Percentiles rank a stretch among this genome's conserved stretches.
phyloP scores from a whole-genome alignment of 495 filamentous ascomycete genomes.

The Penicillium turbatum region DNA sequence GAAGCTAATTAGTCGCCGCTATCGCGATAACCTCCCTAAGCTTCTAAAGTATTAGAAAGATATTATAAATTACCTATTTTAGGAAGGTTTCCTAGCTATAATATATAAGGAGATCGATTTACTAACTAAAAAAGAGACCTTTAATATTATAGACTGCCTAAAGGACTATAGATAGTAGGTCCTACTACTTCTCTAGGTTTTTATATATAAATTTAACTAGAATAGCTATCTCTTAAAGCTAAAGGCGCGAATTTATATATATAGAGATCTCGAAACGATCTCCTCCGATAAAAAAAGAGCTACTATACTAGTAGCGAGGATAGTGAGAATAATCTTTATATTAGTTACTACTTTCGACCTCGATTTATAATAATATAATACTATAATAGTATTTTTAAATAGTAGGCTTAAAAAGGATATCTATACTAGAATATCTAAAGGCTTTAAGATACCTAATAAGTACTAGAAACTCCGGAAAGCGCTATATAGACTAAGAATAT shows the following conservation, averaged over 20 bases:
- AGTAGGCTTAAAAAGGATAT: neutral
- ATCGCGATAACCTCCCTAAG: neutral
- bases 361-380: neutral
- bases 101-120: neutral
- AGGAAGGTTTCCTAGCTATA: neutral
- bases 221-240: neutral
- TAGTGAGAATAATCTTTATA: neutral
- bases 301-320: neutral
- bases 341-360: neutral
- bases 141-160: neutral
- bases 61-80: neutral
- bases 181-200: neutral
- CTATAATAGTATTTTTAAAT: neutral
- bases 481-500: neutral
- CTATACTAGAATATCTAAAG: neutral
- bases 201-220: neutral
- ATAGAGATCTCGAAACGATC: neutral
- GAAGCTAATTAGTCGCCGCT: neutral
- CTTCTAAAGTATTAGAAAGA: neutral
- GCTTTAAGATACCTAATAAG: neutral
- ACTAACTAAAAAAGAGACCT: neutral
- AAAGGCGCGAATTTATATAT: neutral
- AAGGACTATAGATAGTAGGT: neutral
- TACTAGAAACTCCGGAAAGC: neutral
- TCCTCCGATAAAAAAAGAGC: neutral